These are phyloP conservation scores for Rhododendron molle DNA, from an alignment of 148 eudicot species.

Conservation along the genomic window DNA sequence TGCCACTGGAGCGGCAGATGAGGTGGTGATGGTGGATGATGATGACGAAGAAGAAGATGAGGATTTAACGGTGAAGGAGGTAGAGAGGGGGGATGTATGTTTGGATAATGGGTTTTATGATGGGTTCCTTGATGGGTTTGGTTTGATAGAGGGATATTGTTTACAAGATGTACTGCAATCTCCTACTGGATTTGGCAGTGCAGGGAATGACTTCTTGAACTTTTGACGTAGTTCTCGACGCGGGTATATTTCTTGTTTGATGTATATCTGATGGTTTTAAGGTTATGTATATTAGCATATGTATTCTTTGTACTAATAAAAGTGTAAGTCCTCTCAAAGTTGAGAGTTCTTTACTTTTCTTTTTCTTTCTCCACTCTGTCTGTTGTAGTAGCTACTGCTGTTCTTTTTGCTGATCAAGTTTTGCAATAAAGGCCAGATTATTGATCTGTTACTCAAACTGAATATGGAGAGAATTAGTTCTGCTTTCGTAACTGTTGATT, in stretches of 20 bases:
- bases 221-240: constrained; percentile 9
- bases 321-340: background rate
- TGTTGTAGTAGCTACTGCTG: background rate
- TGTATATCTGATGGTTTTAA: background rate
- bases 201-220: background rate
- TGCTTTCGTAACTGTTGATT: background rate
- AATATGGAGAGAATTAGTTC: background rate
- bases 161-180: background rate
- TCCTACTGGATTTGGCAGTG: background rate
- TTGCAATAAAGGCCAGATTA: background rate
- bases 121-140: background rate
- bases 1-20: background rate
- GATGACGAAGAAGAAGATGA: constrained; percentile 13
- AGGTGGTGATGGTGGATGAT: background rate
- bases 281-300: too few species aligned
- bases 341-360: background rate
- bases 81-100: background rate
- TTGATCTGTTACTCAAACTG: background rate
- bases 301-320: background rate
- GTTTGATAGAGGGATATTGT: background rate
- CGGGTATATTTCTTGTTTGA: constrained; percentile 11
- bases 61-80: background rate
- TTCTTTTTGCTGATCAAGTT: background rate
- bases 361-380: background rate
- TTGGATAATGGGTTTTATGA: background rate